Evolutionary conservation across 2,329 filamentous ascomycete species (phyloP), one percentile per base, ranked within the genome.

Genomic region (Hypoxylon sp.): DNA sequence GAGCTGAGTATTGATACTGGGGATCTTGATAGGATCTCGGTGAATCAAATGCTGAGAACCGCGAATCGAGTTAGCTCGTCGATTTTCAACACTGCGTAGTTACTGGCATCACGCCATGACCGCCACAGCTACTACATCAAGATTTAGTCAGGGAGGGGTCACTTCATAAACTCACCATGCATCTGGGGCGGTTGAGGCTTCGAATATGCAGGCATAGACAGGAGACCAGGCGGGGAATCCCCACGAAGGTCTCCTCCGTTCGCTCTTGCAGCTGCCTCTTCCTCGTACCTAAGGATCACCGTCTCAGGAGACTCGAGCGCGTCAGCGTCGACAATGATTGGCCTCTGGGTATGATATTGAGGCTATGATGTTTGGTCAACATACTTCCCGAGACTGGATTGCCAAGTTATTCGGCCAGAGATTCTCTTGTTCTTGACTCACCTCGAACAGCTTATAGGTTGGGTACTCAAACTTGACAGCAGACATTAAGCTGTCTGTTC

Each of bases 181-280:
- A 94, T 87, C 80, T 91, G 91, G 80, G 91, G 86, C 81, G 90
- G 85, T 80, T 91, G 89, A 65, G 89, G 82, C 82, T 97, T 97
- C 77, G 86, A 85, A 85, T 93, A 94, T 82, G 90, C 90, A 80
- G 92, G 91, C 91, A 94, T 94, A 81, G 91, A 89, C 82, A 92
- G 83, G 76, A 89, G 80, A 79, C 82, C 80, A 79, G 79, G 84
- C 78, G 85, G 84, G 82, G 83, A 88, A 81, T 84, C 88, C 85
- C 84, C 82, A 75, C 80, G 80, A 79, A 82, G 82, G 80, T 82
- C 83, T 79, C 84, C 84, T 75, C 84, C 84, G 82, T 82, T 84
- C 71, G 80, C 83, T 80, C 82, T 82, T 70, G 81, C 82, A 46
- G 84, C 83, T 75, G 81, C 78, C 66, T 82, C 85, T 79, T 87